phyloP scores from a whole-genome alignment of 495 filamentous ascomycete genomes.

The Hypoxylon rickii region DNA sequence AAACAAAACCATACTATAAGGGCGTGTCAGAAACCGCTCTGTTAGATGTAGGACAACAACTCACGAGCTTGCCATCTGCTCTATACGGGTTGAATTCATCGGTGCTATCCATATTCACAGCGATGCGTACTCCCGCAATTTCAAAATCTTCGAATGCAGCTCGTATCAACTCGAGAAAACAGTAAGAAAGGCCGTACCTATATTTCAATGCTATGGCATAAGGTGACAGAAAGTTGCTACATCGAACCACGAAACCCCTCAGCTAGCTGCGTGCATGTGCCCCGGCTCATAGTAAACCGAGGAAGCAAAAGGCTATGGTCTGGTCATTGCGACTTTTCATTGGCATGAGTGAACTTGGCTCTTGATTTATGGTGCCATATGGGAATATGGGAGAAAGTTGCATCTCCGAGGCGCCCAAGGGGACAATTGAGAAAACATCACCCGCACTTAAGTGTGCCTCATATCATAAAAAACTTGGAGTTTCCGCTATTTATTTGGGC shows the following conservation, averaged over 20 bases:
- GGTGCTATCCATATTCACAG: conserved; percentile 40
- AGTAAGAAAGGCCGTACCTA: no score
- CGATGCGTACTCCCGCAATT: background rate
- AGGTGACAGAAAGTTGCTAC: no score
- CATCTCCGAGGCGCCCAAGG: conserved; percentile 22
- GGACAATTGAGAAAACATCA: no score
- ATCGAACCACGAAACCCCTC: no score
- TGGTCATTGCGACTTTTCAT: background rate
- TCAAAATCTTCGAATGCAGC: no score
- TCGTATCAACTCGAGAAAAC: no score
- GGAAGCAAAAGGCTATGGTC: background rate
- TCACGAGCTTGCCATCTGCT: conserved; percentile 62
- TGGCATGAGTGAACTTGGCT: background rate
- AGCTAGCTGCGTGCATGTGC: no score
- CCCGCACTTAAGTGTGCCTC: no score
- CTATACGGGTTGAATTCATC: conserved; percentile 63
- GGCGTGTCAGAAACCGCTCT: background rate
- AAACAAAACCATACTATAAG: conserved; percentile 63
- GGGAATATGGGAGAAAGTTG: conserved; percentile 9
- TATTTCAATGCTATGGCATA: no score
- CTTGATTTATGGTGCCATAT: conserved; percentile 7
- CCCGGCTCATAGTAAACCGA: background rate
- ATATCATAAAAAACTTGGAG: no score
- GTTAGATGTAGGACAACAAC: conserved; percentile 17
- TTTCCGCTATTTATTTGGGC: no score